Conservation (phyloP, 2,329 filamentous ascomycete genomes). For the Ophiostoma himal-ulmi region DNA sequence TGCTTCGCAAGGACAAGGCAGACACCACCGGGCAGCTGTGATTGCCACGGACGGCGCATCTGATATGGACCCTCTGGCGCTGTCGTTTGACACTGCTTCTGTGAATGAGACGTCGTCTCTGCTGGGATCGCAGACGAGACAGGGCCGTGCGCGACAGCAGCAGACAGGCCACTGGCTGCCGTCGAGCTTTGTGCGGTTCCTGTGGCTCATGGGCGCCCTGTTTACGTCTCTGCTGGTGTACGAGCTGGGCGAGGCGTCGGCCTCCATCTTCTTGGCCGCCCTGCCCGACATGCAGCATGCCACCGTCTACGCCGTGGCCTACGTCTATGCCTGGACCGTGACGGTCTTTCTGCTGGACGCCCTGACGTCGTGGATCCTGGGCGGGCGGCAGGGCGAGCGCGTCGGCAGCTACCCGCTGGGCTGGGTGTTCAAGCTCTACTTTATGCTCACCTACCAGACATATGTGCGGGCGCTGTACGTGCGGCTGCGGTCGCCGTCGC, state of each 20-base stretch:
- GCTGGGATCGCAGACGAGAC: slow-evolving; percentile 26
- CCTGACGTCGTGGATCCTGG: slow-evolving; percentile 61
- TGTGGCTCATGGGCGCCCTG: slow-evolving; percentile 63
- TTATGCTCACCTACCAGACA: slow-evolving; percentile 64
- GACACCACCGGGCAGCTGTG: neutral
- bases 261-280: slow-evolving; percentile 61
- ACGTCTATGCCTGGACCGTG: slow-evolving; percentile 64
- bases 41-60: neutral
- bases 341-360: slow-evolving; percentile 61
- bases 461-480: slow-evolving; percentile 65
- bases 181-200: slow-evolving; percentile 61
- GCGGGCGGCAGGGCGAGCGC: slow-evolving; percentile 58
- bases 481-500: slow-evolving; percentile 57
- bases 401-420: slow-evolving; percentile 65
- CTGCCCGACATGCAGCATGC: slow-evolving; percentile 49
- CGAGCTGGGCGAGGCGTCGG: slow-evolving; percentile 61
- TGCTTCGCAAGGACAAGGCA: neutral
- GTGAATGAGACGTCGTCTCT: slow-evolving; percentile 25
- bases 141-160: neutral
- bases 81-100: neutral
- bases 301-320: slow-evolving; percentile 60
- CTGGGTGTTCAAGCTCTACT: slow-evolving; percentile 66
- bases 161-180: slow-evolving; percentile 46
- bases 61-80: slow-evolving; percentile 9
- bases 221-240: slow-evolving; percentile 59